Percentiles rank a stretch among this genome's conserved stretches.
Evolutionary conservation across 1,139 yeast genomes (phyloP).

Genomic region (Debaryomyces robertsiae): DNA sequence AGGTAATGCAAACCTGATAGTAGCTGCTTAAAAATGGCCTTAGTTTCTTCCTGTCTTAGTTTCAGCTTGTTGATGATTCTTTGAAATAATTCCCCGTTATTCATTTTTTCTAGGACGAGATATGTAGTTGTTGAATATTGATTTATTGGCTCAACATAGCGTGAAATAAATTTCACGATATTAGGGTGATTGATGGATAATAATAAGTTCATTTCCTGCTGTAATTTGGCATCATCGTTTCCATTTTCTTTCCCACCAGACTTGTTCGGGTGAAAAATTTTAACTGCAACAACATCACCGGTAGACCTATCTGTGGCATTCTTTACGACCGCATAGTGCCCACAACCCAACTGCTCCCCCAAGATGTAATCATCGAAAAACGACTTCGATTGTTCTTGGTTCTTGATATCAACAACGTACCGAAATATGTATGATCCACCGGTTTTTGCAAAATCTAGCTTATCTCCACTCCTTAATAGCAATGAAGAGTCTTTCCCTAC

Average conservation of each 20-base stretch:
- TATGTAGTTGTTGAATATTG: slow-evolving; percentile 59
- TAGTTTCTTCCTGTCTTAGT: slow-evolving; percentile 62
- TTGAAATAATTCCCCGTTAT: slow-evolving; percentile 74
- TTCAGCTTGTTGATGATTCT: slow-evolving; percentile 65
- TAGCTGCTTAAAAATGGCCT: slow-evolving; percentile 60
- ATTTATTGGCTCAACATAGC: slow-evolving; percentile 68
- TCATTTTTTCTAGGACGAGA: slow-evolving; percentile 70
- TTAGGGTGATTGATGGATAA: slow-evolving; percentile 70
- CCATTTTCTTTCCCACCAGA: slow-evolving; percentile 21
- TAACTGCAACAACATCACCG: slow-evolving; percentile 69
- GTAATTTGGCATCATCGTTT: slow-evolving; percentile 55
- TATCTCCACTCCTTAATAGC: slow-evolving; percentile 65
- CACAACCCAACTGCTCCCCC: slow-evolving; percentile 68
- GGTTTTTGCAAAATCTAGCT: slow-evolving; percentile 59
- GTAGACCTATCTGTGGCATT: slow-evolving; percentile 62
- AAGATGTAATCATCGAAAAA: slow-evolving; percentile 64
- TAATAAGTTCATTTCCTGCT: slow-evolving; percentile 68
- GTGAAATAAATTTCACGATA: slow-evolving; percentile 65
- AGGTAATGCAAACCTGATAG: slow-evolving; percentile 64
- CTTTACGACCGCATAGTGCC: slow-evolving; percentile 78
- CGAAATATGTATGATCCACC: slow-evolving; percentile 60
- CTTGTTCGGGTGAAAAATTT: slow-evolving; percentile 72
- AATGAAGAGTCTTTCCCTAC: slow-evolving; percentile 52
- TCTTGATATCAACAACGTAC: slow-evolving; percentile 35
- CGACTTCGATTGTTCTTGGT: slow-evolving; percentile 28